Base-by-base conservation (phyloP, 352 stramenopile species). In the Pseudoperonospora humuli region DNA sequence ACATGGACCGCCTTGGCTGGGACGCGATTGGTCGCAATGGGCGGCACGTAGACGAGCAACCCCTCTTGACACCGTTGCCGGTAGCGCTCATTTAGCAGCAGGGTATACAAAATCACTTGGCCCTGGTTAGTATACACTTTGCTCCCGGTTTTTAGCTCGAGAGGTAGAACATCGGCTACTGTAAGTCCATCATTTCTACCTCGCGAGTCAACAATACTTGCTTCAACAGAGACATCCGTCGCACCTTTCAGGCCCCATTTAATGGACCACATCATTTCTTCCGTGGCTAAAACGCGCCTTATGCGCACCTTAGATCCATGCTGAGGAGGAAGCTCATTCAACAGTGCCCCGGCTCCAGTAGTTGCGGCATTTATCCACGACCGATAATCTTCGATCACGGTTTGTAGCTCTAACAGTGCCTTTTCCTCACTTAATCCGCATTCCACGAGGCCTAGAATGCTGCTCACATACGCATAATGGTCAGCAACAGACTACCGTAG, bases 91-190 rank as follows among this genome's bases (percentile, higher is more conserved):
- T 73, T 79, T 7, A 89, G 45, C 23, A 96, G 52, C 17, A 96
- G 51, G 4, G 77, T 93, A 35, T 96, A 95, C 27, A 95, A 38
- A 24, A 95, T 89, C 10, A 96, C 82, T 77, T 96, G 85, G 8
- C 75, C 84, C 32, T 79, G 63, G 40, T 93, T 54, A 11, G 45
- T 45, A 33, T 77, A 84, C 26, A 48, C 48, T 41, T 86, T 83
- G 36, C 73, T 93, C 8, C 86, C 86, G 13, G 84, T 96, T 57
- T 96, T 96, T 7, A 96, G 63, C 40, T 96, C 85, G 6, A 96
- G 20, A 11, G 80, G 75, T 2, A 87, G 15, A n/a, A 89, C 63
- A 11, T 61, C 37, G 18, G 41, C 48, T 34, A n/a, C 35, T n/a
- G 39, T 3, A 11, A 18, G n/a, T 1, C 25, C 39, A 32, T n/a